A percentile compares a stretch with the other conserved stretches of the same genome.
These are phyloP conservation scores for Fusarium gaditjirri DNA, from an alignment of 2,329 filamentous ascomycete species.

Conservation along the genomic window DNA sequence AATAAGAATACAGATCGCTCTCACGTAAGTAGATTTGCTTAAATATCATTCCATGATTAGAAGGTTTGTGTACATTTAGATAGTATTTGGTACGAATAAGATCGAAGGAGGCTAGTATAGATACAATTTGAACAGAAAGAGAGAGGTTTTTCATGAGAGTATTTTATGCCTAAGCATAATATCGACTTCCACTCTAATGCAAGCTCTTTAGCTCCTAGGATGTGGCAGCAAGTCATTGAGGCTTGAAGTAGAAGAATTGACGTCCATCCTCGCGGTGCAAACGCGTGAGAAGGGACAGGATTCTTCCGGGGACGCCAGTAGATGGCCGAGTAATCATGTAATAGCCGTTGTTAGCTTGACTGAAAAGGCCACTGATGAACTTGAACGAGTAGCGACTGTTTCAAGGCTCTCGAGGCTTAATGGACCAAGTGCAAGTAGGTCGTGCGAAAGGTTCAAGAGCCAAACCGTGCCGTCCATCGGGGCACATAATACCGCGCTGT, in stretches of 20 bases:
- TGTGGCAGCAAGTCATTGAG: neutral
- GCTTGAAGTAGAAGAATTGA: neutral
- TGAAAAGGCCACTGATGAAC: neutral
- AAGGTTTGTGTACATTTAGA: too few species aligned
- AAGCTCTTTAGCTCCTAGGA: neutral
- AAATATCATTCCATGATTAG: too few species aligned
- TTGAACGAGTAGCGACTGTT: neutral
- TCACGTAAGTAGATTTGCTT: too few species aligned
- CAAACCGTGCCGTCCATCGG: neutral
- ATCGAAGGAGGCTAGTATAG: neutral
- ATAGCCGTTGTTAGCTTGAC: neutral
- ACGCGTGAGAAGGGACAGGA: neutral
- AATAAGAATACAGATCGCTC: too few species aligned
- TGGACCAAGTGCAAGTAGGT: neutral
- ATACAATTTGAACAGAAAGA: neutral
- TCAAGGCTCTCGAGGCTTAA: neutral
- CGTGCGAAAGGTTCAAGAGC: neutral
- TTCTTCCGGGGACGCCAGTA: neutral
- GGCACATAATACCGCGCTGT: neutral
- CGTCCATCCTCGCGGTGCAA: neutral
- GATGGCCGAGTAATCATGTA: neutral
- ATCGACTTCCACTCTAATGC: neutral
- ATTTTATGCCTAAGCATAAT: neutral
- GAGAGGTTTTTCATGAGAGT: neutral
- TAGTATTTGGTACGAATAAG: too few species aligned